phyloP scores from a whole-genome alignment of 1,139 yeast species.

The Protomyces macrosporus region DNA sequence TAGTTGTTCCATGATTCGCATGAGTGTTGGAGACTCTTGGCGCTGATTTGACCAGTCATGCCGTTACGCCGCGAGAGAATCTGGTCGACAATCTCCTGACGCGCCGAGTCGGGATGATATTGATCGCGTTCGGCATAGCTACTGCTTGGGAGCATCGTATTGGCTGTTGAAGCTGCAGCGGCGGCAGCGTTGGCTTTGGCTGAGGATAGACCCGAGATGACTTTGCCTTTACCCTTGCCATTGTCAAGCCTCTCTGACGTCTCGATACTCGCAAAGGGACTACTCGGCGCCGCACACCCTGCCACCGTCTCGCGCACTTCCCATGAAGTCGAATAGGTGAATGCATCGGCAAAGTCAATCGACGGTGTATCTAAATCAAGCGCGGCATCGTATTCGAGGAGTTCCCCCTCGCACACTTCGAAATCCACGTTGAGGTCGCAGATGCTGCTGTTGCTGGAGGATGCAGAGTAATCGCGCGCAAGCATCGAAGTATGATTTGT shows the following conservation, averaged over 20 bases:
- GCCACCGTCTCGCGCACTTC: too few species aligned
- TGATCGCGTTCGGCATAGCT: not conserved
- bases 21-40: constrained; percentile 7
- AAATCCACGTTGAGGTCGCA: not conserved
- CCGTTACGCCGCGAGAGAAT: constrained; percentile 4
- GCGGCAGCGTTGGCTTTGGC: not conserved
- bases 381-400: not conserved
- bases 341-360: not conserved
- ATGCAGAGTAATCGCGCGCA: not conserved
- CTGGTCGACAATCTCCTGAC: constrained; percentile 12
- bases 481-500: not conserved
- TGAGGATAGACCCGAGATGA: not conserved
- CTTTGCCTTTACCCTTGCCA: constrained; percentile 11
- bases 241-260: not conserved
- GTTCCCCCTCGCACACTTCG: not conserved
- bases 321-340: not conserved
- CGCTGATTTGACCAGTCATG: constrained; percentile 3
- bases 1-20: constrained; percentile 22
- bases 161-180: not conserved
- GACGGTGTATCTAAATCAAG: not conserved
- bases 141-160: not conserved
- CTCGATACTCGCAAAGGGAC: not conserved
- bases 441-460: not conserved
- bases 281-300: not conserved
- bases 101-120: constrained; percentile 22